These are phyloP conservation scores for Tothia fuscella DNA, from an alignment of 2,329 filamentous ascomycete species.

Conservation along the genomic window DNA sequence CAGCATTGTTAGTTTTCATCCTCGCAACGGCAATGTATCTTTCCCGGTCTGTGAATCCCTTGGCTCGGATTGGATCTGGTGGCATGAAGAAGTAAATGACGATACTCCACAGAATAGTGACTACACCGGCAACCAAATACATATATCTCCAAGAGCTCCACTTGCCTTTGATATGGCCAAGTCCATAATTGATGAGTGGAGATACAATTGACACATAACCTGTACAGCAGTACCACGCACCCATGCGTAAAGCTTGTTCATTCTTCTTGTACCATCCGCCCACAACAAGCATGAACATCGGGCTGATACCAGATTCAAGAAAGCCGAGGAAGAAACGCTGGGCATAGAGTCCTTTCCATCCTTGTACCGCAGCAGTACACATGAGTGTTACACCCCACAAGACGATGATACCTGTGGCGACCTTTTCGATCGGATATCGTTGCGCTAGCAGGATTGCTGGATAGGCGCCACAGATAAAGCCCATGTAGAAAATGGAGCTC, in stretches of 20 bases:
- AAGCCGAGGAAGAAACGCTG: constrained; percentile 39
- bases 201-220: constrained; percentile 34
- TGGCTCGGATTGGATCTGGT: constrained; percentile 19
- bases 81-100: constrained; percentile 22
- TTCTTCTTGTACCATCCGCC: constrained; percentile 16
- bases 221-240: constrained; percentile 16
- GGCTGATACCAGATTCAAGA: constrained; percentile 37
- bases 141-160: constrained; percentile 31
- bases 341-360: constrained; percentile 13
- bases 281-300: constrained; percentile 38
- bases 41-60: constrained; percentile 27
- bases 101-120: constrained; percentile 31
- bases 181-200: constrained; percentile 36
- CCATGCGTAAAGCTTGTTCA: constrained; percentile 15
- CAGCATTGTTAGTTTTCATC: constrained; percentile 19
- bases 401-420: constrained; percentile 27
- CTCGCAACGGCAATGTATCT: constrained; percentile 19
- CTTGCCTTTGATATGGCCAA: constrained; percentile 31
- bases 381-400: constrained; percentile 30
- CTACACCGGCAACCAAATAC: constrained; percentile 29
- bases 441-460: constrained; percentile 34
- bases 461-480: constrained; percentile 37
- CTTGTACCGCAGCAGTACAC: constrained; percentile 24
- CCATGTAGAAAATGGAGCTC: constrained; percentile 37
- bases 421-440: constrained; percentile 34